These are phyloP conservation scores for Sphaerulina populicola DNA, from an alignment of 2,329 filamentous ascomycete genomes.

Conservation along the genomic window DNA sequence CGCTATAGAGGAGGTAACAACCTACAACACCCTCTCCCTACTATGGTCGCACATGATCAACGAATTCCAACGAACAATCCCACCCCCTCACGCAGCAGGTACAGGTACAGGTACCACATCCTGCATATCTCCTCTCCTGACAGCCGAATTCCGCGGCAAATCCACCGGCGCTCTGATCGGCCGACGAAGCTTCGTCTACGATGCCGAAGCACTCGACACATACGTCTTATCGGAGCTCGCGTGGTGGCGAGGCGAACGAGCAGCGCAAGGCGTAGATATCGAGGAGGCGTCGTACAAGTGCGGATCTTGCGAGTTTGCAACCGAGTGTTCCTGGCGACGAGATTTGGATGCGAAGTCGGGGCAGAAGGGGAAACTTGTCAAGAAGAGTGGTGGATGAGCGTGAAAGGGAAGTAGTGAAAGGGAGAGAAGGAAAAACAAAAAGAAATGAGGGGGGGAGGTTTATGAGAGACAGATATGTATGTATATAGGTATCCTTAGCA, in stretches of 20 bases:
- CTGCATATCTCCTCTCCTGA: slow-evolving; percentile 49
- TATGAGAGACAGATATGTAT: no score
- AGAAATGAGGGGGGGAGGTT: no score
- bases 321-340: slow-evolving; percentile 68
- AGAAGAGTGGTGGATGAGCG: no score
- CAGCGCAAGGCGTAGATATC: slow-evolving; percentile 65
- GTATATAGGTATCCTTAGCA: no score
- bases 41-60: slow-evolving; percentile 58
- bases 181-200: slow-evolving; percentile 56
- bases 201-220: slow-evolving; percentile 51
- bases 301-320: slow-evolving; percentile 70
- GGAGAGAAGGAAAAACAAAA: no score
- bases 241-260: slow-evolving; percentile 80
- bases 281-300: slow-evolving; percentile 81
- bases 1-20: slow-evolving; percentile 43
- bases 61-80: slow-evolving; percentile 44
- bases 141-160: slow-evolving; percentile 47
- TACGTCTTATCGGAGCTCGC: slow-evolving; percentile 64
- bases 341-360: slow-evolving; percentile 56
- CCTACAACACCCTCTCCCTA: slow-evolving; percentile 51
- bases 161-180: slow-evolving; percentile 48
- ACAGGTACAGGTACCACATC: slow-evolving; percentile 6
- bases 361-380: slow-evolving; percentile 20
- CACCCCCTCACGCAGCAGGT: no score
- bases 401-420: no score